These are phyloP conservation scores for Circinella minor DNA, from an alignment of 371 early-diverging fungal genomes.

Conservation along the genomic window DNA sequence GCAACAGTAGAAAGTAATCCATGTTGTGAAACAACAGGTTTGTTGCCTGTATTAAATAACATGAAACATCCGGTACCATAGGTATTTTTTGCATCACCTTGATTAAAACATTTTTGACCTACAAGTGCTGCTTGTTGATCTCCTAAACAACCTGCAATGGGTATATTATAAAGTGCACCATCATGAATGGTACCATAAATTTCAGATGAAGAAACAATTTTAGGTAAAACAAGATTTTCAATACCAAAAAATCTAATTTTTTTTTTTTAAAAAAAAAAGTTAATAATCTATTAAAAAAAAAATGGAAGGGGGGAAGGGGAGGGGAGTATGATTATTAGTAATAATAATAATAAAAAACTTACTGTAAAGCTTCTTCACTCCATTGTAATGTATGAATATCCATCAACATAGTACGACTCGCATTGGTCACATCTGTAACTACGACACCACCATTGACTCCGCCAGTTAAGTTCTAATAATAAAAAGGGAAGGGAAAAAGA, in stretches of 20 bases:
- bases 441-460: conserved; percentile 69
- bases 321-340: not conserved
- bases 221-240: conserved; percentile 65
- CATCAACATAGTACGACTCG: conserved; percentile 93
- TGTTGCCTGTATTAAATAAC: conserved; percentile 91
- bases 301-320: too few species aligned
- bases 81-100: conserved; percentile 93
- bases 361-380: conserved; percentile 75
- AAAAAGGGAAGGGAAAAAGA: conserved; percentile 4
- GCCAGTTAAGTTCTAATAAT: conserved; percentile 81
- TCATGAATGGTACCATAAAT: conserved; percentile 69
- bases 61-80: conserved; percentile 96
- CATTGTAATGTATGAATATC: conserved; percentile 80
- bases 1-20: conserved; percentile 93
- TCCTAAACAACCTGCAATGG: conserved; percentile 86
- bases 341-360: conserved; percentile 17
- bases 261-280: not conserved
- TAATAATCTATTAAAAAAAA: too few species aligned
- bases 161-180: conserved; percentile 65
- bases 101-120: conserved; percentile 88
- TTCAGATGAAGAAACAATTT: conserved; percentile 83
- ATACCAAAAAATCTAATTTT: conserved; percentile 72
- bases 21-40: conserved; percentile 76
- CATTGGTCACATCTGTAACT: conserved; percentile 93
- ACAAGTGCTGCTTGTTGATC: conserved; percentile 97